Conservation (phyloP, 257 asterid genomes). For the Henckelia pumila region DNA sequence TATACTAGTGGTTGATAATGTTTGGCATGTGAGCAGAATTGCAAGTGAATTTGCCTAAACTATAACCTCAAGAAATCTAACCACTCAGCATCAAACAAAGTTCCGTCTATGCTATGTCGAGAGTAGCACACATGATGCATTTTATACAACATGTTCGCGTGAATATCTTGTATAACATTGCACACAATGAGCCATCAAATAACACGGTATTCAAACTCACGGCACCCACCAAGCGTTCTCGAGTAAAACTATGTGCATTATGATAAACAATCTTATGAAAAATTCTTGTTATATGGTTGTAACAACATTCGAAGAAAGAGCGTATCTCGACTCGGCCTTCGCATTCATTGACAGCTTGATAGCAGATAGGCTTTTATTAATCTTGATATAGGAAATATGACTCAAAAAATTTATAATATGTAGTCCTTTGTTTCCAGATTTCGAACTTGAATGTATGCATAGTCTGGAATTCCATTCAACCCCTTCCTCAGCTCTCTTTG, state of each 20-base stretch:
- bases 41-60: neutral
- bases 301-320: conserved; percentile 3
- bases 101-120: no score
- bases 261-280: neutral
- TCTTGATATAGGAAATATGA: conserved; percentile 1
- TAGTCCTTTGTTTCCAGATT: conserved; percentile 12
- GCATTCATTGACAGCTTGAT: neutral
- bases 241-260: neutral
- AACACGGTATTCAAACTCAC: no score
- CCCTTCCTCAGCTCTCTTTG: conserved; percentile 22
- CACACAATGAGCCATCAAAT: no score
- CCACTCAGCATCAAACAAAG: neutral
- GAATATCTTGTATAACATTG: no score
- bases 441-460: conserved; percentile 1
- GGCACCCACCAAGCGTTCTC: no score
- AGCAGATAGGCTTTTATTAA: conserved; percentile 9
- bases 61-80: neutral
- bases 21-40: neutral
- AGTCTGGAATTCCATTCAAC: neutral
- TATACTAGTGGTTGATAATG: no score
- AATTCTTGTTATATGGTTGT: neutral
- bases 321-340: neutral
- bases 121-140: no score
- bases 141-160: no score
- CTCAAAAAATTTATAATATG: conserved; percentile 19